phyloP scores from a whole-genome alignment of 2,329 filamentous ascomycete genomes.

The Cladosporium oxysporum region DNA sequence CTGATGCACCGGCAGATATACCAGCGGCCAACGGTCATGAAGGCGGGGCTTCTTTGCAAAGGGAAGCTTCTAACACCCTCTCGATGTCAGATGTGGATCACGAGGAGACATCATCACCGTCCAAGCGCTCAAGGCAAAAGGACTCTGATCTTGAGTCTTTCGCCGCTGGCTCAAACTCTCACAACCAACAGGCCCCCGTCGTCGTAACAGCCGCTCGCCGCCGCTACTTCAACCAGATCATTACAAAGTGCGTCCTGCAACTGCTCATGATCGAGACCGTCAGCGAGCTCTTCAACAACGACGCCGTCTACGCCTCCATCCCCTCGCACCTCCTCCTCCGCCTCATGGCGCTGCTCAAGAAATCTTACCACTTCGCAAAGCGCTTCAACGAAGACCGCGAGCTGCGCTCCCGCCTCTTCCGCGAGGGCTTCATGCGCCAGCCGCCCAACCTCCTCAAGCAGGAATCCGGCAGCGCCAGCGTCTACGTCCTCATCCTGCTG shows the following conservation, averaged over 20 bases:
- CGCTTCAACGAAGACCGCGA: slow-evolving; percentile 98
- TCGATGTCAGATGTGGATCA: slow-evolving; percentile 24
- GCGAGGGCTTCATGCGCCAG: slow-evolving; percentile 99
- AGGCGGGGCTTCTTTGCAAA: background rate
- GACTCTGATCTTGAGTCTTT: slow-evolving; percentile 72
- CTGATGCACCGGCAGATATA: slow-evolving; percentile 25
- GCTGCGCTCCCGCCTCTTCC: slow-evolving; percentile 88
- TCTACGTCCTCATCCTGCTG: slow-evolving; percentile 93
- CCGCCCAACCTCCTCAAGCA: slow-evolving; percentile 97
- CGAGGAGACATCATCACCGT: slow-evolving; percentile 23
- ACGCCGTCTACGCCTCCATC: slow-evolving; percentile 90
- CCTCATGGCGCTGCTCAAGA: slow-evolving; percentile 92
- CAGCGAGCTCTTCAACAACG: slow-evolving; percentile 96
- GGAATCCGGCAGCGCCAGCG: slow-evolving; percentile 87
- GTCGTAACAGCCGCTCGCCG: slow-evolving; percentile 90
- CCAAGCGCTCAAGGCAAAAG: slow-evolving; percentile 15
- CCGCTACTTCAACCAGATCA: slow-evolving; percentile 98
- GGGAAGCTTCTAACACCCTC: background rate
- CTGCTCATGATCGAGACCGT: slow-evolving; percentile 99
- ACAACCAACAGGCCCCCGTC: slow-evolving; percentile 79
- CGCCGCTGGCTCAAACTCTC: slow-evolving; percentile 66
- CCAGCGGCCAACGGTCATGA: slow-evolving; percentile 27
- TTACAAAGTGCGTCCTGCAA: slow-evolving; percentile 95
- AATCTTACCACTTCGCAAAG: slow-evolving; percentile 93
- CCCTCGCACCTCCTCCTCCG: slow-evolving; percentile 86